Base-by-base conservation (phyloP, 2,329 filamentous ascomycete genomes). In the Aspergillus nomiae region DNA sequence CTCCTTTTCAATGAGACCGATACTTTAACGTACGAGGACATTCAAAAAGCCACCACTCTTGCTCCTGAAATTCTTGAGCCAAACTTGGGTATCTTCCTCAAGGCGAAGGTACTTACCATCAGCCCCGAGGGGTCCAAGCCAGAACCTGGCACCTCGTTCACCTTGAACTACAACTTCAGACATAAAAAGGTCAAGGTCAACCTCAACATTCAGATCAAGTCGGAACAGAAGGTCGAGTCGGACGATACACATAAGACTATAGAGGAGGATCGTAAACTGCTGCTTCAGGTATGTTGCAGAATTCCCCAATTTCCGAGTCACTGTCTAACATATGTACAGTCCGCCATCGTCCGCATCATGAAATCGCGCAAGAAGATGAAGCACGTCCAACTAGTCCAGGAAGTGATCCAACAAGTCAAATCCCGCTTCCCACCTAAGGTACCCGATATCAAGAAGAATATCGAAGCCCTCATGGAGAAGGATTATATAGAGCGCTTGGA, bases 331-430 rank as follows among this genome's bases (percentile, higher is more conserved):
- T 51, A 19, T 28, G 57, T 61, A 11, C 69, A 99, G 94, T 98
- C 95, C 66, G 94, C 94, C 28, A 98, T 99, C 78, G 95, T 99
- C 62, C 92, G 95, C 74, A 97, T 99, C 83, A 99, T 99, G 95
- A 99, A 99, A 84, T 96, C 94, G 4, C 90, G 95, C 65, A 98
- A 99, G 88, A 92, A 90, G 82, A 96, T 98, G 92, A 98, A 97
- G 87, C 94, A 99, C 81, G 89, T 90, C 65, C 91, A 95, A 75
- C 89, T 99, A 14, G 93, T 99, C 60, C 90, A 92, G 74, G 95
- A 99, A 81, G 96, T 94, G 28, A 98, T 99, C 77, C 90, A 90
- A 74, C 95, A 98, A 80, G 97, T 99, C 78, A 92, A 91, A 77
- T 89, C 89, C 48, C 92, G 95, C 46, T 99, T 99, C 80, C 89